Evolutionary conservation across 371 early-diverging fungal species (phyloP).

Genomic region (Syncephalis fuscata): DNA sequence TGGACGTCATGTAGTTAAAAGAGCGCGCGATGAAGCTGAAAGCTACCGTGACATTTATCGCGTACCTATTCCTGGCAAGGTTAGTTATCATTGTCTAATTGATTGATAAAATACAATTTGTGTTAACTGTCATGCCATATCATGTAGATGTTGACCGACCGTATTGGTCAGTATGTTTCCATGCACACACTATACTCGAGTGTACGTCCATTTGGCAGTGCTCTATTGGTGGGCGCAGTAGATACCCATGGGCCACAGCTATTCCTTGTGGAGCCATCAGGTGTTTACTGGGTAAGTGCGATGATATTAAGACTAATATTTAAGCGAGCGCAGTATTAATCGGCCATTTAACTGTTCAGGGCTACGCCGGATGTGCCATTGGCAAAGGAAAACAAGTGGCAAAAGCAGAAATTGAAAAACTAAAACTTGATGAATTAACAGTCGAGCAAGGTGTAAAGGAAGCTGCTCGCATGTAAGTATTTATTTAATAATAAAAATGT

Average conservation of each 20-base stretch:
- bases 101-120: neutral
- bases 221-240: constrained; percentile 65
- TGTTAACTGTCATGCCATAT: neutral
- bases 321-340: neutral
- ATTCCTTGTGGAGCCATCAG: constrained; percentile 94
- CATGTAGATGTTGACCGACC: constrained; percentile 80
- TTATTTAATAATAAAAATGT: neutral
- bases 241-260: constrained; percentile 73
- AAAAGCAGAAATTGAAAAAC: constrained; percentile 93
- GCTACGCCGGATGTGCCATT: constrained; percentile 85
- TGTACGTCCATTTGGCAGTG: constrained; percentile 93
- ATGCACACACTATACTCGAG: constrained; percentile 93
- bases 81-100: constrained; percentile 9
- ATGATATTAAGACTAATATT: neutral
- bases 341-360: constrained; percentile 21
- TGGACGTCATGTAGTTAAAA: constrained; percentile 73
- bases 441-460: constrained; percentile 83
- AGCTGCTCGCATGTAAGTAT: constrained; percentile 79
- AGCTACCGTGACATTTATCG: constrained; percentile 78
- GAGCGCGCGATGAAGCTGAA: constrained; percentile 84
- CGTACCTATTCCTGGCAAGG: constrained; percentile 66
- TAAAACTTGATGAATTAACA: constrained; percentile 71
- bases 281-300: constrained; percentile 77
- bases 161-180: constrained; percentile 82
- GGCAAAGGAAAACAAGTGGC: constrained; percentile 96